Conservation (phyloP, 768 basidiomycete genomes). For the Termitomyces bulborhizus region DNA sequence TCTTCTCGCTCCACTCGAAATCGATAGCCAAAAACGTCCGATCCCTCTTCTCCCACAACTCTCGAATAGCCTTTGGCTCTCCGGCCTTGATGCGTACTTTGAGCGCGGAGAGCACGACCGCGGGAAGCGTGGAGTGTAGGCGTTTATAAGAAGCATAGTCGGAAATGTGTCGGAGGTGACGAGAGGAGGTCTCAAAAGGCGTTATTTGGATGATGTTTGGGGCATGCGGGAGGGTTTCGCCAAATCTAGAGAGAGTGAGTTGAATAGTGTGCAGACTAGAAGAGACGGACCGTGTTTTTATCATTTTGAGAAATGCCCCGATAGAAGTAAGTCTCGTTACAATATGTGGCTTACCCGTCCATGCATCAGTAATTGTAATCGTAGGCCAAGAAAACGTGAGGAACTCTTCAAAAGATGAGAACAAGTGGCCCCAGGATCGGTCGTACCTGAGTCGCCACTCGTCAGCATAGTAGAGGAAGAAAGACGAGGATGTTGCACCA, state of each 20-base stretch:
- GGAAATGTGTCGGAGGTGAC: constrained; percentile 65
- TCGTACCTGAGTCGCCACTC: constrained; percentile 51
- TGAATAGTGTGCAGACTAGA: neutral
- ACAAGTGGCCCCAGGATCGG: constrained; percentile 72
- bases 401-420: constrained; percentile 75
- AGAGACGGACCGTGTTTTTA: constrained; percentile 59
- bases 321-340: constrained; percentile 71
- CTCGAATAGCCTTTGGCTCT: constrained; percentile 55
- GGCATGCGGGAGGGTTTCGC: constrained; percentile 66
- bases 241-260: constrained; percentile 43
- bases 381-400: constrained; percentile 80
- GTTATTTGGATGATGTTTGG: constrained; percentile 65
- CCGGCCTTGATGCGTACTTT: constrained; percentile 62
- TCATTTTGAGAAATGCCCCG: constrained; percentile 77
- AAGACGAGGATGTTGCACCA: constrained; percentile 37
- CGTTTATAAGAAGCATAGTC: constrained; percentile 68
- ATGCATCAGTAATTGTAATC: constrained; percentile 67
- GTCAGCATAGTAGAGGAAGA: neutral
- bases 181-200: constrained; percentile 61
- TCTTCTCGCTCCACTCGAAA: constrained; percentile 73
- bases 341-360: constrained; percentile 70
- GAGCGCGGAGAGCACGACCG: constrained; percentile 56
- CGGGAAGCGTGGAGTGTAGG: constrained; percentile 64
- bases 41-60: constrained; percentile 63
- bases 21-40: constrained; percentile 73